Conservation (phyloP, 2,329 filamentous ascomycete genomes). For the Fusarium sp. region DNA sequence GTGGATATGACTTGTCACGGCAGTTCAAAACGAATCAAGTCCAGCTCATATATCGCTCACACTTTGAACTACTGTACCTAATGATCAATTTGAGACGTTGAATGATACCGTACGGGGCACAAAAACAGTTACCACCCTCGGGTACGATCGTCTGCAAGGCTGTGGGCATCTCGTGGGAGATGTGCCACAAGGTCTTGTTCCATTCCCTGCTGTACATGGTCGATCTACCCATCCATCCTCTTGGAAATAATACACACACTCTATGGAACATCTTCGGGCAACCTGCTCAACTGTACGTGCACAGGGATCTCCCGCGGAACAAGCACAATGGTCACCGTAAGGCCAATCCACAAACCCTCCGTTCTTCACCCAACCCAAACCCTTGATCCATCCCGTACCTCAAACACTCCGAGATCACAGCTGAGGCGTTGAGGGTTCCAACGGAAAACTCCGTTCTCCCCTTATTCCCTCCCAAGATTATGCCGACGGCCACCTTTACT, state of each 20-base stretch:
- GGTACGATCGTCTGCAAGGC: slow-evolving; percentile 44
- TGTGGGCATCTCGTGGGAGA: slow-evolving; percentile 37
- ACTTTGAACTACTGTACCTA: neutral
- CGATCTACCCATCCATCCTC: slow-evolving; percentile 46
- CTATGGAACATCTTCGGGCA: slow-evolving; percentile 11
- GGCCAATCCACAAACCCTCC: slow-evolving; percentile 19
- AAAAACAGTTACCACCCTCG: slow-evolving; percentile 5
- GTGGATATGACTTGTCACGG: slow-evolving; percentile 4
- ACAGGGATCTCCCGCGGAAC: slow-evolving; percentile 17
- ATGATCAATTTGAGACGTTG: neutral
- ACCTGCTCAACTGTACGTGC: neutral
- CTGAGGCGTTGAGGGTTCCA: slow-evolving; percentile 19
- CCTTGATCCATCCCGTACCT: slow-evolving; percentile 36
- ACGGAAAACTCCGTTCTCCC: slow-evolving; percentile 24
- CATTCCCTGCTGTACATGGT: slow-evolving; percentile 44
- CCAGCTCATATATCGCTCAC: neutral
- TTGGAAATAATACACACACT: slow-evolving; percentile 15
- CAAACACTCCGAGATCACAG: slow-evolving; percentile 35
- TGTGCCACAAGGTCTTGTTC: slow-evolving; percentile 43
- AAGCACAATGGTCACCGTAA: slow-evolving; percentile 21
- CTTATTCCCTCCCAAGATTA: slow-evolving; percentile 20
- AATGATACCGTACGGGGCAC: neutral
- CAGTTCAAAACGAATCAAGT: neutral
- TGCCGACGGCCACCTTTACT: slow-evolving; percentile 31
- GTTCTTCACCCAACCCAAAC: slow-evolving; percentile 22